Evolutionary conservation across 1,139 yeast species (phyloP), one percentile per base, ranked within the genome.

Genomic region (Candida sp.): DNA sequence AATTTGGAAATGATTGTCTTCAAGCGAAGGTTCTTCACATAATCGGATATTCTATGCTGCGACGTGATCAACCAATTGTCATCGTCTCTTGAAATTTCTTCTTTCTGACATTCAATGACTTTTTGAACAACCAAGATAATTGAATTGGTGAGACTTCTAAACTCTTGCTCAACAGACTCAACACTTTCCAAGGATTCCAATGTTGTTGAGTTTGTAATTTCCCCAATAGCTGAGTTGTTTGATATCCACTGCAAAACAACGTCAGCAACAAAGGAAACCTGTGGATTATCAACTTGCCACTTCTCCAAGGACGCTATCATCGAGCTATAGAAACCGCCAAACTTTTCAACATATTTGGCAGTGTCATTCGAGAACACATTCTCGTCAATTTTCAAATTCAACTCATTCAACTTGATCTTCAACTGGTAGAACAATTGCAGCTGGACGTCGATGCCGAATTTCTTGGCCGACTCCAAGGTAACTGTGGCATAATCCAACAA

Each of bases 41-140:
- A 71, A 25, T 61, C 62, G 56, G 67, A 37, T 2, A 84, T 58
- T 47, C 77, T 73, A 48, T 73, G 75, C 56, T 86, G 88, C 2
- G 84, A 60, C 1, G 62, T 53, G 8, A 74, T 65, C 39, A 89
- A 74, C 96, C 96, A 89, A n/a, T 75, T 72, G 54, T 86, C 89
- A 42, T 79, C 83, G 8, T 82, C 89, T 44, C 73, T 81, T 1
- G 67, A 59, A 2, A 83, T 60, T 8, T 65, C 62, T 1, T 58
- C 59, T 44, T 58, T 59, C 46, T 65, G 72, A 42, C 72, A 65
- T 33, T 71, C 70, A 11, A 83, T 63, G 2, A 70, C 64, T 54
- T 82, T 81, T 68, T 92, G 98, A 56, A 88, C 80, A 0, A 88
- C 78, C 41, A 92, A 76, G 51, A 92, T 70, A 31, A 90, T 78